Conservation (phyloP, 345 rosid genomes). For the Eucalyptus decipiens region DNA sequence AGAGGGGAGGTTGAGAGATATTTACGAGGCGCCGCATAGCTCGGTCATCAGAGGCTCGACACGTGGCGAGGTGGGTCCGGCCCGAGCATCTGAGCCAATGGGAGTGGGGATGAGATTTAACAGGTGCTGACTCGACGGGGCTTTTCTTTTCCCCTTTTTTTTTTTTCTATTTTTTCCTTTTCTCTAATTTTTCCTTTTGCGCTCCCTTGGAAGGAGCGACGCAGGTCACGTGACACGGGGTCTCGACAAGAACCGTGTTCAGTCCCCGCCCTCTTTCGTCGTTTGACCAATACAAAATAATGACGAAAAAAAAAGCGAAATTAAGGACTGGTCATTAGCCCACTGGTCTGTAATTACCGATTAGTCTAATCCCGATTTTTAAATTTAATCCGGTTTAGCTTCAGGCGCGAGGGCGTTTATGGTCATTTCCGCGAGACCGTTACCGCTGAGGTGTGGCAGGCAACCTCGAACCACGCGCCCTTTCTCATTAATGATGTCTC, state of each 20-base stretch:
- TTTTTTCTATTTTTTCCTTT: background rate
- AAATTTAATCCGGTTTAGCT: background rate
- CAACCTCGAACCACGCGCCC: background rate
- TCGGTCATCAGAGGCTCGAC: background rate
- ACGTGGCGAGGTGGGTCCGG: background rate
- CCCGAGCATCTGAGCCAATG: background rate
- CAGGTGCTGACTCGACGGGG: background rate
- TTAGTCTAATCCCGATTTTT: background rate
- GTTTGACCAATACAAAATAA: background rate
- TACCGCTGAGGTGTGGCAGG: background rate
- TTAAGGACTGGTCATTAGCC: background rate
- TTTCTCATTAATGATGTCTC: background rate
- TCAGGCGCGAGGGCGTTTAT: background rate
- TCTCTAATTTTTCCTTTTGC: background rate
- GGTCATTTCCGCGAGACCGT: background rate
- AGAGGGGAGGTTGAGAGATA: background rate
- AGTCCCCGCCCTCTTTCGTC: background rate
- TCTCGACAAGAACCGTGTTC: background rate
- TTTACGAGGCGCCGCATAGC: slow-evolving; percentile 25
- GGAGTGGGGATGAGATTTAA: background rate
- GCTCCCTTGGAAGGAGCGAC: background rate
- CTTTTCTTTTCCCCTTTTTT: background rate
- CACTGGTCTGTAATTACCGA: background rate
- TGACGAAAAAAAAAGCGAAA: background rate
- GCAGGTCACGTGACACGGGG: background rate